phyloP scores from a whole-genome alignment of 495 filamentous ascomycete species.

The Aspergillus egyptiacus region DNA sequence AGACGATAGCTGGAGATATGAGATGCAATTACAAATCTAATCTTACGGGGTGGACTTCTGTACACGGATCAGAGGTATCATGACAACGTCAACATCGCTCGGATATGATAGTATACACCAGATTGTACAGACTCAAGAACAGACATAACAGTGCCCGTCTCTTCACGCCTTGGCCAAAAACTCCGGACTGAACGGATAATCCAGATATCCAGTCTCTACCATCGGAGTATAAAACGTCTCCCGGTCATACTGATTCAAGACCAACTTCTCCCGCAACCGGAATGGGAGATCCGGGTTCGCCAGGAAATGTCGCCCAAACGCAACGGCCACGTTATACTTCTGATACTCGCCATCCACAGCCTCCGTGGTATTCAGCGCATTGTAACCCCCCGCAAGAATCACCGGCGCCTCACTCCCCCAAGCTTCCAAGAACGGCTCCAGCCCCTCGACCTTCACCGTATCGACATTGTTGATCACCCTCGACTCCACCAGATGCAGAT shows the following conservation, averaged over 20 bases:
- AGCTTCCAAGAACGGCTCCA: conserved; percentile 39
- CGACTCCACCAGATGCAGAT: conserved; percentile 42
- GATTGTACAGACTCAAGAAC: no score
- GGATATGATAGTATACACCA: no score
- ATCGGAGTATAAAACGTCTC: conserved; percentile 49
- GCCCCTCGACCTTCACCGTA: conserved; percentile 34
- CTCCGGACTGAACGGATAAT: conserved; percentile 37
- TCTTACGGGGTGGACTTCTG: no score
- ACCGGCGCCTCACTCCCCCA: conserved; percentile 43
- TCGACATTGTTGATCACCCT: conserved; percentile 14
- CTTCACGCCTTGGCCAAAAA: background rate
- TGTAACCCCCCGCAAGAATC: conserved; percentile 54
- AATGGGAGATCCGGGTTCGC: conserved; percentile 63
- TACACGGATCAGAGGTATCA: no score
- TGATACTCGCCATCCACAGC: conserved; percentile 44
- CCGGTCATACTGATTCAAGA: conserved; percentile 47
- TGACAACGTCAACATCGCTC: no score
- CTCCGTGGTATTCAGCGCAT: conserved; percentile 28
- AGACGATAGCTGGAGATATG: no score
- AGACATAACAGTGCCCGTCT: no score
- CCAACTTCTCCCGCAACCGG: conserved; percentile 48
- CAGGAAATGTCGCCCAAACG: conserved; percentile 62
- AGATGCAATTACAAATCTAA: no score
- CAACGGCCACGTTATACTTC: conserved; percentile 43
- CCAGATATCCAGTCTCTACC: conserved; percentile 48